phyloP scores from a whole-genome alignment of 768 basidiomycete species.

The Amanita inopinata region DNA sequence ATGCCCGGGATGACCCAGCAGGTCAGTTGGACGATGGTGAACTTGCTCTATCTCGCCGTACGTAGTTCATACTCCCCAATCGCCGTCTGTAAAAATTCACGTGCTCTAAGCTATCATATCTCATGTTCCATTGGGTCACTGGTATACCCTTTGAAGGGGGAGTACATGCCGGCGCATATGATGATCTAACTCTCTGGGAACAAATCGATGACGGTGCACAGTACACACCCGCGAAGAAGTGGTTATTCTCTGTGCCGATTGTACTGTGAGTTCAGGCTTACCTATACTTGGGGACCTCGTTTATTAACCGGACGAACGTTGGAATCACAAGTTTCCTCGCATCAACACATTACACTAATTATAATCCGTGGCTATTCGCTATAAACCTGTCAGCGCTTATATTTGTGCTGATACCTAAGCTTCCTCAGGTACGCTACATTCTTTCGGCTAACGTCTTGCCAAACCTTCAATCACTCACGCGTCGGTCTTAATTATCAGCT shows the following conservation, averaged over 20 bases:
- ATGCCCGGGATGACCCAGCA: conserved; percentile 92
- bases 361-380: conserved; percentile 89
- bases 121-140: conserved; percentile 98
- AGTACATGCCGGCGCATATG: conserved; percentile 87
- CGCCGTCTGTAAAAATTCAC: neutral
- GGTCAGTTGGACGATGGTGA: conserved; percentile 91
- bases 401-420: conserved; percentile 85
- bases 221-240: conserved; percentile 97
- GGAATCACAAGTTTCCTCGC: conserved; percentile 66
- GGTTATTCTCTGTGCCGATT: conserved; percentile 86
- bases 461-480: conserved; percentile 10
- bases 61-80: conserved; percentile 23
- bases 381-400: conserved; percentile 77
- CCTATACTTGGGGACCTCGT: neutral
- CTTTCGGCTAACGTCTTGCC: conserved; percentile 10
- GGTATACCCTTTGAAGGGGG: conserved; percentile 92
- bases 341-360: conserved; percentile 97
- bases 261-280: conserved; percentile 50
- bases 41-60: conserved; percentile 84
- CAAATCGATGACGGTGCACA: conserved; percentile 99
- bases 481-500: conserved; percentile 35
- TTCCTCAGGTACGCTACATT: conserved; percentile 66
- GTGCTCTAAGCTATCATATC: conserved; percentile 67
- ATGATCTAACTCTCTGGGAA: conserved; percentile 97
- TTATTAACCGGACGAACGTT: conserved; percentile 9